A percentile compares a stretch with the other conserved stretches of the same genome.
Evolutionary conservation across 495 filamentous ascomycete genomes (phyloP).

Genomic region (Xylaria curta): DNA sequence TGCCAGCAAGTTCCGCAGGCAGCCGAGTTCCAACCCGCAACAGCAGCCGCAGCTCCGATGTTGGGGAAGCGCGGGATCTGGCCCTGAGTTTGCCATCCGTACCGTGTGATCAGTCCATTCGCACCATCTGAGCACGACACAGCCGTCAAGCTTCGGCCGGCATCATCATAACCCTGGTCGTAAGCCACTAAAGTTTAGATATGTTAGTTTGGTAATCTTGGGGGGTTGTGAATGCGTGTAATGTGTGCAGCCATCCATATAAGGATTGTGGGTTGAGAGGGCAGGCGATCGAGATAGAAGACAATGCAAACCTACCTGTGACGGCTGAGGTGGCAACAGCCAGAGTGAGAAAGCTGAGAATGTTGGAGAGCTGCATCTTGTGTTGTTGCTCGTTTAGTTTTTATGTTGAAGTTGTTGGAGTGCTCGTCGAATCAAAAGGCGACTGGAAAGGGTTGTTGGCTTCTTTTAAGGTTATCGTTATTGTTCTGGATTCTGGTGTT

Average conservation of each 20-base stretch:
- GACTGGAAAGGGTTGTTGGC: background rate
- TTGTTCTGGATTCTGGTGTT: background rate
- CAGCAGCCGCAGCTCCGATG: conserved; percentile 67
- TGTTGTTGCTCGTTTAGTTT: background rate
- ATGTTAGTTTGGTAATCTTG: conserved; percentile 27
- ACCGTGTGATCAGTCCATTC: conserved; percentile 64
- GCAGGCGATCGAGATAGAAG: background rate
- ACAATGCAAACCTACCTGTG: conserved; percentile 33
- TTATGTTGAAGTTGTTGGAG: background rate
- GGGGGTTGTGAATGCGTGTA: background rate
- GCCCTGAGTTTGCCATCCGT: conserved; percentile 54
- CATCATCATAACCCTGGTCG: conserved; percentile 64
- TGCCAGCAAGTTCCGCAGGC: conserved; percentile 75
- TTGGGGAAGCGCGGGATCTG: conserved; percentile 61
- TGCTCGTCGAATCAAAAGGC: conserved; percentile 1
- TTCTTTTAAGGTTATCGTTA: background rate
- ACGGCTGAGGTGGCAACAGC: conserved; percentile 45
- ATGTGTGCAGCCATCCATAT: conserved; percentile 11
- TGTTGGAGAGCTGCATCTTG: conserved; percentile 59
- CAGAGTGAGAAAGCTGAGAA: conserved; percentile 46
- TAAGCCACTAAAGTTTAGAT: conserved; percentile 53
- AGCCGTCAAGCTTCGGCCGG: conserved; percentile 48
- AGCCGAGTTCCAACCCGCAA: conserved; percentile 64
- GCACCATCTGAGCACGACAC: conserved; percentile 64
- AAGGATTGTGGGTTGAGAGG: conserved; percentile 27